Evolutionary conservation across 2,329 filamentous ascomycete species (phyloP).

Genomic region (Phialophora chinensis): DNA sequence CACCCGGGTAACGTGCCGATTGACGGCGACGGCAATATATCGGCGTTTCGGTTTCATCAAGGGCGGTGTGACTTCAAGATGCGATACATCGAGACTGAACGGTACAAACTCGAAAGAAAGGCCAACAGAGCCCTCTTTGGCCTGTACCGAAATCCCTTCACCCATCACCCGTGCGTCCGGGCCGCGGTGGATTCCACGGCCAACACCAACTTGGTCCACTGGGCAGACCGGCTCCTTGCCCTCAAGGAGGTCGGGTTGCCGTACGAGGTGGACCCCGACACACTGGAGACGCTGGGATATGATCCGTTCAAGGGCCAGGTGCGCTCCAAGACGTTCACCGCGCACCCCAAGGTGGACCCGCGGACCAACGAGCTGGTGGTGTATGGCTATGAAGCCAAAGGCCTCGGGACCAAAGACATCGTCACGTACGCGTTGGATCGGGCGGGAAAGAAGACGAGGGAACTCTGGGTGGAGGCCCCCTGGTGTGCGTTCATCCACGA

Average conservation of each 20-base stretch:
- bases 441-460: constrained; percentile 39
- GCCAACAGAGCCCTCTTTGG: constrained; percentile 24
- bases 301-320: constrained; percentile 51
- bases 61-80: constrained; percentile 44
- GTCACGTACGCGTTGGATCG: constrained; percentile 50
- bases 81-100: constrained; percentile 44
- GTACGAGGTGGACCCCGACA: constrained; percentile 50
- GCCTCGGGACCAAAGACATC: constrained; percentile 42
- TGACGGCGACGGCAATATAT: constrained; percentile 44
- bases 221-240: constrained; percentile 20
- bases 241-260: constrained; percentile 22
- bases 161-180: constrained; percentile 27
- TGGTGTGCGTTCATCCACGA: constrained; percentile 13
- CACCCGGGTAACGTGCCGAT: constrained; percentile 37
- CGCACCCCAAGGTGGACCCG: constrained; percentile 55
- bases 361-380: constrained; percentile 51
- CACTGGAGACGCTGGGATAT: constrained; percentile 48
- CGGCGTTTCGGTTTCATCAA: constrained; percentile 43
- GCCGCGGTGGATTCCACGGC: constrained; percentile 28
- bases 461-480: background rate
- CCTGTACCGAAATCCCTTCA: constrained; percentile 27
- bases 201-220: constrained; percentile 23
- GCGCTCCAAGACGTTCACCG: constrained; percentile 50
- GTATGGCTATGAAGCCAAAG: constrained; percentile 51
- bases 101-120: constrained; percentile 39